phyloP scores from a whole-genome alignment of 495 filamentous ascomycete species.

The Cenococcum geophilum region DNA sequence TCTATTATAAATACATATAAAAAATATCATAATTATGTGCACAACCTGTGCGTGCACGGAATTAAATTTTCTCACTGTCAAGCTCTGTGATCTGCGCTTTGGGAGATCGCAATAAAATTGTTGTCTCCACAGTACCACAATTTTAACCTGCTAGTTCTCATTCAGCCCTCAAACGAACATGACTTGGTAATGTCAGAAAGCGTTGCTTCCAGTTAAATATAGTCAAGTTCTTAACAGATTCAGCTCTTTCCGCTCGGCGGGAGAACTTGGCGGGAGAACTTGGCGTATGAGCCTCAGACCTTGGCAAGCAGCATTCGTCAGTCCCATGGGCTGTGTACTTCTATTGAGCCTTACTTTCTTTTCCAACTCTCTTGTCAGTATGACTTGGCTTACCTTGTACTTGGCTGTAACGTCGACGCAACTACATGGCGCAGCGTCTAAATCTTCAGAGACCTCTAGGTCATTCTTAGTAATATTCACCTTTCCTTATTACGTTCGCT shows the following conservation, averaged over 20 bases:
- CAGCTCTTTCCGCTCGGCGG: background rate
- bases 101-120: background rate
- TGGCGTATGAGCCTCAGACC: constrained; percentile 1
- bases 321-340: too few species aligned
- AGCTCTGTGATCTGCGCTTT: background rate
- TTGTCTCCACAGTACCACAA: background rate
- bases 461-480: background rate
- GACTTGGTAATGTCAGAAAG: background rate
- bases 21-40: too few species aligned
- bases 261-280: background rate
- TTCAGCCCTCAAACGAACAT: background rate
- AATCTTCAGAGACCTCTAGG: background rate
- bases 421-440: background rate
- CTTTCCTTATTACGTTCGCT: background rate
- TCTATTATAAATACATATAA: too few species aligned
- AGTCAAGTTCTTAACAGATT: background rate
- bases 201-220: background rate
- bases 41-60: too few species aligned
- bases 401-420: background rate
- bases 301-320: background rate
- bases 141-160: background rate
- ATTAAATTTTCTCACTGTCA: too few species aligned
- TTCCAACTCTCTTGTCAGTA: background rate
- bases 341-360: too few species aligned
- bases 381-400: background rate